These are phyloP conservation scores for Antrodiella citrinella DNA, from an alignment of 768 basidiomycete species.

Conservation along the genomic window DNA sequence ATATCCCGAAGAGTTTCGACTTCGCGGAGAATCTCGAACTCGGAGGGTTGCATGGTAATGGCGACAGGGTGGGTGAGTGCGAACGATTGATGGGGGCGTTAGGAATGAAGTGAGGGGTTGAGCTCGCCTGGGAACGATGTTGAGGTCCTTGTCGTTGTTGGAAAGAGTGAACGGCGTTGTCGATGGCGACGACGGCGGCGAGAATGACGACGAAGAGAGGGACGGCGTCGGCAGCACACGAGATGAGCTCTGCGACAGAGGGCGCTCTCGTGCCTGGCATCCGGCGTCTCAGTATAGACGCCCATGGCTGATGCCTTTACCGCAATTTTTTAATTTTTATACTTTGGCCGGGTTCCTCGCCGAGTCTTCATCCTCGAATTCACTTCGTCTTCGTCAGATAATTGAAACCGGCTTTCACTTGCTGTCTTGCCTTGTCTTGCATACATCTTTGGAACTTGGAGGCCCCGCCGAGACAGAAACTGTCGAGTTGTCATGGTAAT, in stretches of 20 bases:
- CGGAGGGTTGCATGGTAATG: slow-evolving; percentile 55
- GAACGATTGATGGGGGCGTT: neutral
- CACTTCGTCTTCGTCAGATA: too few species aligned
- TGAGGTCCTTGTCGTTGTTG: neutral
- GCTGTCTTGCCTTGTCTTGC: too few species aligned
- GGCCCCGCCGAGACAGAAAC: too few species aligned
- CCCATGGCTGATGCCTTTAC: neutral
- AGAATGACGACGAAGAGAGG: neutral
- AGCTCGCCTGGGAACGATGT: neutral
- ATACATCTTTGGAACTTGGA: too few species aligned
- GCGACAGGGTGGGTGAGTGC: neutral
- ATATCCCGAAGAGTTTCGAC: slow-evolving; percentile 82
- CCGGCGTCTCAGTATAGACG: neutral
- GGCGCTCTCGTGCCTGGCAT: neutral
- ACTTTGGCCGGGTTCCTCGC: too few species aligned
- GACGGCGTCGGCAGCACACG: neutral
- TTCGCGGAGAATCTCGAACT: slow-evolving; percentile 81
- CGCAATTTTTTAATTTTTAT: too few species aligned
- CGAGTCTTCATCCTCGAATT: too few species aligned
- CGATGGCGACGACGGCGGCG: neutral
- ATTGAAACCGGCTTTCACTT: too few species aligned
- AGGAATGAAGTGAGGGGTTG: neutral
- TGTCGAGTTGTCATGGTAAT: too few species aligned
- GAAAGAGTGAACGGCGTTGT: neutral
- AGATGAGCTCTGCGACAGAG: neutral